Evolutionary conservation across 2,329 filamentous ascomycete genomes (phyloP).

Genomic region (Fonsecaea monophora): DNA sequence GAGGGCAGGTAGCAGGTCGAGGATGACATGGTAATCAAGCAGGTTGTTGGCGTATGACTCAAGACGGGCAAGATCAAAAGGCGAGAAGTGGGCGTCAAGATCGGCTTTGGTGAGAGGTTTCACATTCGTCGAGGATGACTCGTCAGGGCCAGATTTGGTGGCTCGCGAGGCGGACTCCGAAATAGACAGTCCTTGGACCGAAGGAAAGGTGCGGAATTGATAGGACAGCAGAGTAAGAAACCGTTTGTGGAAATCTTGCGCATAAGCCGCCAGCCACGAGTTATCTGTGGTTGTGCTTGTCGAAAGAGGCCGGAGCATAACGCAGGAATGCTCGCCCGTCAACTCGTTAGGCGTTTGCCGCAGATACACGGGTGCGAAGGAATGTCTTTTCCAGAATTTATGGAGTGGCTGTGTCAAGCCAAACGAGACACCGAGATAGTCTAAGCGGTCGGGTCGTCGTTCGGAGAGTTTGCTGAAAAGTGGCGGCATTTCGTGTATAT

Average conservation of each 20-base stretch:
- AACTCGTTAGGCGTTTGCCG: slow-evolving; percentile 95
- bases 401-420: slow-evolving; percentile 86
- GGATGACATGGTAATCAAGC: slow-evolving; percentile 95
- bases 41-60: slow-evolving; percentile 97
- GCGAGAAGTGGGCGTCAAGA: slow-evolving; percentile 79
- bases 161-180: slow-evolving; percentile 76
- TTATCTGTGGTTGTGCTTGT: slow-evolving; percentile 65
- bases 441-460: slow-evolving; percentile 76
- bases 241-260: slow-evolving; percentile 91
- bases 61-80: slow-evolving; percentile 92
- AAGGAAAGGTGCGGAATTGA: slow-evolving; percentile 83
- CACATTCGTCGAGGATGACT: slow-evolving; percentile 63
- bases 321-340: slow-evolving; percentile 95
- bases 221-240: slow-evolving; percentile 90
- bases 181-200: slow-evolving; percentile 80
- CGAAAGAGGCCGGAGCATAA: slow-evolving; percentile 86
- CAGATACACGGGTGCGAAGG: slow-evolving; percentile 88
- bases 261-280: slow-evolving; percentile 88
- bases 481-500: slow-evolving; percentile 90
- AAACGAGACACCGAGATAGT: slow-evolving; percentile 95
- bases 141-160: slow-evolving; percentile 65
- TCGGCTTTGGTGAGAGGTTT: slow-evolving; percentile 71
- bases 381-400: slow-evolving; percentile 93
- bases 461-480: slow-evolving; percentile 89
- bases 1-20: slow-evolving; percentile 86